Evolutionary conservation across 176 grass and related monocot species (phyloP), one percentile per base, ranked within the genome.

Genomic region (Alloteropsis semialata): DNA sequence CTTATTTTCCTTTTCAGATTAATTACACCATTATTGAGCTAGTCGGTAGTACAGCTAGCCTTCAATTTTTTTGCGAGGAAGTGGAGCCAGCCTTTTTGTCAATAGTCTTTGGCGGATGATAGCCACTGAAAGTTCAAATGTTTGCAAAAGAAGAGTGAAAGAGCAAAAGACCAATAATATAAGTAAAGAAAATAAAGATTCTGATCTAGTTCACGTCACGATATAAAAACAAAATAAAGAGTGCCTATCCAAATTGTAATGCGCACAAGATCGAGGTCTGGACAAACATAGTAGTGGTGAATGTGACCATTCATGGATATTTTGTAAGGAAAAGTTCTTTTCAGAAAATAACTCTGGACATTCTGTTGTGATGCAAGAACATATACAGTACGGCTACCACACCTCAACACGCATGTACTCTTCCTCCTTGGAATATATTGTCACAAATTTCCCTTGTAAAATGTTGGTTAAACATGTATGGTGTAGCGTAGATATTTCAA

Each of bases 91-190:
- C 12, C 72, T 56, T 55, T 75, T 36, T 14, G 3, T 71, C 41
- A 75, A 15, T 37, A n/a, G 37, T 60, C 13, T 77, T 6, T 60
- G 5, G 5, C 5, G n/a, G 37, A 60, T 1, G 74, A 77, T 60
- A 77, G 37, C 54, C 54, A 60, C 19, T 59, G 13, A 77, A 76
- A 42, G 18, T 60, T 42, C 16, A 55, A 60, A 41, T 77, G 53
- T 60, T 60, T 18, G 37, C n/a, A 18, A 60, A 76, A 60, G 43
- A 59, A 75, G 74, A 15, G 73, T 21, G 56, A 77, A 77, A 43
- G 74, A 12, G 55, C 25, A 29, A 60, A 59, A 29, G 72, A 15
- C 30, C 71, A 73, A 74, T 74, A 54, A 54, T 33, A 74, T 30
- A 19, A 54, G 28, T 56, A 75, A 56, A 75, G 50, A 38, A 75